Base-by-base conservation (phyloP, 2,329 filamentous ascomycete species). In the Arthrobotrys conoides region DNA sequence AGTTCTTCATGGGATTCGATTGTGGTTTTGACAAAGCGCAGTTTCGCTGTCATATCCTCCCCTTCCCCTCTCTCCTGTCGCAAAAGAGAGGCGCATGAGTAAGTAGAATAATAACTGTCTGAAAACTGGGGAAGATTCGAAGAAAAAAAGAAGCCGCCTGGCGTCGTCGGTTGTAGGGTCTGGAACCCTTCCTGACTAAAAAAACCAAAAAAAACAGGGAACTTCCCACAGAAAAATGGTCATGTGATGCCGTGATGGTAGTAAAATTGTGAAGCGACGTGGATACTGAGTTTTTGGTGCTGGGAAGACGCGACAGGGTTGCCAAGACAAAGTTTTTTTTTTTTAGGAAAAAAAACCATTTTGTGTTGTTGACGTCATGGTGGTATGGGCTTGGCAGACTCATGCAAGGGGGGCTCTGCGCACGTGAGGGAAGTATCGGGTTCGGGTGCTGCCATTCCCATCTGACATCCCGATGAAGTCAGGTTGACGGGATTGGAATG, bases 271-370 rank as follows among this genome's bases (percentile, higher is more conserved):
- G 18, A 14, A 20, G 16, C 46, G 22, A 36, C 63, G 46, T 53
- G 46, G 46, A 36, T n/a, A 24, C 38, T 71, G n/a, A 46, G 38
- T 67, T 71, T 77, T 71, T 51, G 36, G 41, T 20, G n/a, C 44
- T 24, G 73, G 73, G 73, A 77, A 71, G 73, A 77, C 73, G 73
- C 63, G 73, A 71, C 67, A n/a, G 49, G 61, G 51, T 6, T 8
- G 68, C 68, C 68, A 71, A 71, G 57, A 51, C 36, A n/a, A n/a
- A n/a, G n/a, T n/a, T n/a, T n/a, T 9, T n/a, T 38, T 36, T 30
- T 27, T 14, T 14, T 8, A 16, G 27, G 27, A 30, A 6, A 30
- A 8, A n/a, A n/a, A n/a, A n/a, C n/a, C n/a, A n/a, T n/a, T n/a
- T 38, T 46, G 16, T 18, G 16, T 36, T 36, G 44, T 57, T 70